Conservation (phyloP, 495 filamentous ascomycete genomes). For the Collariella sp. region DNA sequence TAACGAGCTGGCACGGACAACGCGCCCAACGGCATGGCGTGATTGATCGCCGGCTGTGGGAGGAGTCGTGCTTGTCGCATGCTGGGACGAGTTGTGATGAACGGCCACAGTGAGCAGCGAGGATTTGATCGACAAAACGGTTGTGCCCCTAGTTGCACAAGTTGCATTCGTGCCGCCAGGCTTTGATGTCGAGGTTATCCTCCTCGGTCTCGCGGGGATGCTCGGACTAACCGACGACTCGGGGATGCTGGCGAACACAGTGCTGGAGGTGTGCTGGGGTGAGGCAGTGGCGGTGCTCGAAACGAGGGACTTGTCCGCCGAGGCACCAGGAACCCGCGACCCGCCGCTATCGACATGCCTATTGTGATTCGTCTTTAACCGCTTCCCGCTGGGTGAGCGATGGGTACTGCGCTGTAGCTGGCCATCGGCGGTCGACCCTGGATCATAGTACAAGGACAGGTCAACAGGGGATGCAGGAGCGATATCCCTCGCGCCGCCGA, state of each 20-base stretch:
- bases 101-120: not conserved
- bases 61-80: not conserved
- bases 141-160: too few relatives aligned
- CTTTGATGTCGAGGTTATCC: not conserved
- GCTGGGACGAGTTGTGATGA: not conserved
- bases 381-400: not conserved
- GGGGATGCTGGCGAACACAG: slow-evolving; percentile 4
- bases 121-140: not conserved
- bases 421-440: not conserved
- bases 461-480: not conserved
- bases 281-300: not conserved
- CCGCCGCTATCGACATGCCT: not conserved
- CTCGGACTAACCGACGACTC: slow-evolving; percentile 17
- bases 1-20: not conserved
- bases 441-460: slow-evolving; percentile 4
- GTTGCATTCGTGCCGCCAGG: not conserved
- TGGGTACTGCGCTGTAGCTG: not conserved
- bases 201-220: slow-evolving; percentile 8
- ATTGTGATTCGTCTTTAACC: not conserved
- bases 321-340: not conserved
- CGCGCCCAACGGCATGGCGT: not conserved
- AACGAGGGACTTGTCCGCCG: not conserved
- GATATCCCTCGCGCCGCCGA: not conserved
- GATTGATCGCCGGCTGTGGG: not conserved
- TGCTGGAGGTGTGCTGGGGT: not conserved